A percentile compares a stretch with the other conserved stretches of the same genome.
These are phyloP conservation scores for Halenospora varia DNA, from an alignment of 495 filamentous ascomycete species.

Conservation along the genomic window DNA sequence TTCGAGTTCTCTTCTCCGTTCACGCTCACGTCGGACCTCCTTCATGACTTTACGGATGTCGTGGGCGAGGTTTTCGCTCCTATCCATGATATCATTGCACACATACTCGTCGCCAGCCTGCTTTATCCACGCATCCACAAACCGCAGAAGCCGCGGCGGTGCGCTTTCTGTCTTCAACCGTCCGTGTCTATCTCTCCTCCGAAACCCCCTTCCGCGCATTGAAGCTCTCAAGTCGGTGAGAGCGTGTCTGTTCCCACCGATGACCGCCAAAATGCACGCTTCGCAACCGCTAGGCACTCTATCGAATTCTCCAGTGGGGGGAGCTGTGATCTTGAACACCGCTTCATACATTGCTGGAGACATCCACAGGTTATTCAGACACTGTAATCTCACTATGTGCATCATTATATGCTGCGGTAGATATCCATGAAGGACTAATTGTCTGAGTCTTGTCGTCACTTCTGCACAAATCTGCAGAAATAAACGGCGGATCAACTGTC, in stretches of 20 bases:
- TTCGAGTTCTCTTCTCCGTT: no score
- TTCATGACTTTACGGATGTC: not conserved
- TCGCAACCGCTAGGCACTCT: constrained; percentile 33
- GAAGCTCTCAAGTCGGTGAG: constrained; percentile 35
- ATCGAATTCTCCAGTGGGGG: constrained; percentile 15
- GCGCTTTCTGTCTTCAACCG: no score
- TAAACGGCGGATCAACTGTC: constrained; percentile 30
- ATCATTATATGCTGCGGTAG: constrained; percentile 18
- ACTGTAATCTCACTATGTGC: constrained; percentile 30
- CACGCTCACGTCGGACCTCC: no score
- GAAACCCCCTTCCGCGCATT: constrained; percentile 30
- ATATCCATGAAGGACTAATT: constrained; percentile 21
- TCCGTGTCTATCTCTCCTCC: not conserved
- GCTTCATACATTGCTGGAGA: constrained; percentile 26
- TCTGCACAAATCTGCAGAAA: constrained; percentile 33
- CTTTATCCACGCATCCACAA: constrained; percentile 41
- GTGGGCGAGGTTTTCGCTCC: not conserved
- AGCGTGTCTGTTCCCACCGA: constrained; percentile 34
- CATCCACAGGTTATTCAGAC: constrained; percentile 34
- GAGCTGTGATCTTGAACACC: not conserved
- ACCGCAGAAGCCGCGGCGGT: constrained; percentile 29
- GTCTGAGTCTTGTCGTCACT: constrained; percentile 28
- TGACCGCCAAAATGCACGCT: constrained; percentile 40
- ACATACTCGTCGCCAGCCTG: not conserved
- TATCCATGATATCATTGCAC: constrained; percentile 6